phyloP scores from a whole-genome alignment of 2,329 filamentous ascomycete genomes.

The Cordyceps cateniannulata region DNA sequence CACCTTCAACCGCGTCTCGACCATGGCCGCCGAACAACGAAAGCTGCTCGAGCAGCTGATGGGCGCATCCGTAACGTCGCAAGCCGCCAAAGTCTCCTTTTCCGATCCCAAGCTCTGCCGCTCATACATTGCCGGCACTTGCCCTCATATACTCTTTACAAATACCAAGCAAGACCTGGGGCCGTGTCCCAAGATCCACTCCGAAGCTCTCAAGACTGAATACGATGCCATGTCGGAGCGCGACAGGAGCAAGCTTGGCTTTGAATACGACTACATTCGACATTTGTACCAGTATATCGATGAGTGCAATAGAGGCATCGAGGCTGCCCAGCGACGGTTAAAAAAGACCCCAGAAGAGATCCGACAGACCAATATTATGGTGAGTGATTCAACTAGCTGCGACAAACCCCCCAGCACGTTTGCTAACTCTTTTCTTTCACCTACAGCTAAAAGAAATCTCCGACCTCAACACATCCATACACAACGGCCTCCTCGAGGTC shows the following conservation, averaged over 20 bases:
- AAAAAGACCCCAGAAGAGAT: slow-evolving; percentile 99
- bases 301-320: slow-evolving; percentile 91
- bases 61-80: slow-evolving; percentile 66
- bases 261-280: slow-evolving; percentile 94
- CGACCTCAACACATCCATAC: slow-evolving; percentile 71
- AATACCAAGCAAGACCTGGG: slow-evolving; percentile 98
- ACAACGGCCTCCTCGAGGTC: slow-evolving; percentile 77
- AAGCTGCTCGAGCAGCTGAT: slow-evolving; percentile 98
- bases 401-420: neutral
- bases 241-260: slow-evolving; percentile 73
- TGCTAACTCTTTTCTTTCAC: neutral
- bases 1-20: slow-evolving; percentile 13
- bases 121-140: slow-evolving; percentile 88
- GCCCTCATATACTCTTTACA: slow-evolving; percentile 97
- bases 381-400: slow-evolving; percentile 24
- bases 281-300: slow-evolving; percentile 96
- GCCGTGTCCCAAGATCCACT: slow-evolving; percentile 80
- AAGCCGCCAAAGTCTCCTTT: slow-evolving; percentile 75
- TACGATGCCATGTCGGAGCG: slow-evolving; percentile 68
- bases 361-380: slow-evolving; percentile 81
- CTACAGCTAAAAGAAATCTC: slow-evolving; percentile 68
- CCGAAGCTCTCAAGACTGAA: slow-evolving; percentile 79
- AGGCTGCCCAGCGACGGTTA: slow-evolving; percentile 77
- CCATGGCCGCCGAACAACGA: slow-evolving; percentile 93
- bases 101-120: slow-evolving; percentile 92